Conservation (phyloP, 139 green algal genomes). For the Parachlorella kessleri region DNA sequence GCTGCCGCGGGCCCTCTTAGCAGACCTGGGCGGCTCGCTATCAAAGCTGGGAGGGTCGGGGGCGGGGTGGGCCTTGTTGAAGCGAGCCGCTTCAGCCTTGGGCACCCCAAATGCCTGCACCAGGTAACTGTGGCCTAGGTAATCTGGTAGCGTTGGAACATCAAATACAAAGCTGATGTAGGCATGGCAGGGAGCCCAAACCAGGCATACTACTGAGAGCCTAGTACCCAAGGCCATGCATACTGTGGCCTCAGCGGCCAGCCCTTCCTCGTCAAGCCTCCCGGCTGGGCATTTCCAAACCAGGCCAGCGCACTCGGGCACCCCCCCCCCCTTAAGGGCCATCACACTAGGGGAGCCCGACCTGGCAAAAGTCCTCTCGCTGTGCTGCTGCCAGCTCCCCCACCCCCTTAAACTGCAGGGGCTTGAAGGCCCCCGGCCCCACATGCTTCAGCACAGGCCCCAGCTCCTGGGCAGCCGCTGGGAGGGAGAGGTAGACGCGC, state of each 20-base stretch:
- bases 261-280: no score
- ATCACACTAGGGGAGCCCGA: neutral
- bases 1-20: neutral
- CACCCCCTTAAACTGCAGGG: constrained; percentile 5
- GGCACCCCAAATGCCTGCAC: constrained; percentile 8
- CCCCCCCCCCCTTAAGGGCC: no score
- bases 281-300: no score
- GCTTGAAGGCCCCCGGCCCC: neutral
- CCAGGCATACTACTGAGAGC: no score
- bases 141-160: no score
- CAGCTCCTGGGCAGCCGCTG: constrained; percentile 1
- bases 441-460: constrained; percentile 15
- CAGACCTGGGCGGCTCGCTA: neutral
- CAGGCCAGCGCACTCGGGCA: no score
- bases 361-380: constrained; percentile 9
- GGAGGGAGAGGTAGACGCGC: constrained; percentile 8
- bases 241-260: no score
- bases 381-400: constrained; percentile 7
- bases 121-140: no score
- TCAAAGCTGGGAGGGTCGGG: neutral
- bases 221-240: no score
- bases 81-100: neutral
- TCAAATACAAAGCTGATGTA: no score
- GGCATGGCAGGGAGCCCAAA: no score
- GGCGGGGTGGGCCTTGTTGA: constrained; percentile 12